Evolutionary conservation across 129 eudicot genomes (phyloP).

Genomic region (Helichrysum umbraculigerum): DNA sequence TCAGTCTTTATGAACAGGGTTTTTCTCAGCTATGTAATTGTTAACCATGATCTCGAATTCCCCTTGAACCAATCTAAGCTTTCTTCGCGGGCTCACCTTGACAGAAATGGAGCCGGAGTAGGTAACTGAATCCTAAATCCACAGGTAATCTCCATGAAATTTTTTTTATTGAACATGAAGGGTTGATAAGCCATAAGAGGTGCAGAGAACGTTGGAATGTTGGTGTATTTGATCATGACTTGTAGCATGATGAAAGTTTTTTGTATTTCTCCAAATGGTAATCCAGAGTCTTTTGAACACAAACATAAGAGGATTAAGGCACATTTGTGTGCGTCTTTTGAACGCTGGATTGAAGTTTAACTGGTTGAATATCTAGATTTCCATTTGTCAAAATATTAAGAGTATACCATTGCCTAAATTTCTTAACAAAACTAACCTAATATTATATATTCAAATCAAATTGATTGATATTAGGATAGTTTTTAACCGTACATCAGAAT

Average conservation of each 20-base stretch:
- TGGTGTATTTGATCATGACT: slow-evolving; percentile 33
- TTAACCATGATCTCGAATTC: slow-evolving; percentile 39
- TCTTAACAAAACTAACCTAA: too few species aligned
- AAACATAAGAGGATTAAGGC: too few species aligned
- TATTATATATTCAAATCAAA: too few species aligned
- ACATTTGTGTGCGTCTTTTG: too few species aligned
- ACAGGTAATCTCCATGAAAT: slow-evolving; percentile 47
- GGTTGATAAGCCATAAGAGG: slow-evolving; percentile 53
- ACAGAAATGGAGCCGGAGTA: slow-evolving; percentile 55
- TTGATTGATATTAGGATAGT: too few species aligned
- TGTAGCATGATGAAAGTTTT: slow-evolving; percentile 33
- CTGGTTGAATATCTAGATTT: too few species aligned
- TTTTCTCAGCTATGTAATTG: slow-evolving; percentile 28
- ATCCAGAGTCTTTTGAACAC: slow-evolving; percentile 43
- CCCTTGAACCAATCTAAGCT: slow-evolving; percentile 8
- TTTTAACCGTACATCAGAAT: too few species aligned
- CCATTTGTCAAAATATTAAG: too few species aligned
- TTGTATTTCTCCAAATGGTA: slow-evolving; percentile 35
- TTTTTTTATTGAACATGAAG: slow-evolving; percentile 31
- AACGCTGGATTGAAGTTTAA: too few species aligned
- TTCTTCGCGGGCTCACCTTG: slow-evolving; percentile 27
- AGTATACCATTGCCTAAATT: too few species aligned
- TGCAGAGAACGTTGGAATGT: slow-evolving; percentile 39
- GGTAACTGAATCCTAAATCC: slow-evolving; percentile 54
- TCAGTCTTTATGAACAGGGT: slow-evolving; percentile 40